Evolutionary conservation across 2,329 filamentous ascomycete genomes (phyloP).

Genomic region (Ilyonectria mors-panacis): DNA sequence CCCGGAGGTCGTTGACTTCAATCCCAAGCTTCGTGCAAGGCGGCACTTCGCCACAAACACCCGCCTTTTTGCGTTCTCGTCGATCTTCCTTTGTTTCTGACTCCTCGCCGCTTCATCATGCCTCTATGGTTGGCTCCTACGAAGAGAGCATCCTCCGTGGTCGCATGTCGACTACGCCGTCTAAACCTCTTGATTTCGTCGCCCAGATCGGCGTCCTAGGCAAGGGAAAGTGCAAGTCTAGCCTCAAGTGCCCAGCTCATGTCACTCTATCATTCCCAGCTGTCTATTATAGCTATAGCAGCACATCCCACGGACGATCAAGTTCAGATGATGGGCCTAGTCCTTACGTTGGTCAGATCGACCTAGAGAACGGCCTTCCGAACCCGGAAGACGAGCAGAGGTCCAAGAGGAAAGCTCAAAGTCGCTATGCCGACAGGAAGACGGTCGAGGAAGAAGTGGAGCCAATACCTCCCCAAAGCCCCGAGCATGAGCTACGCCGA

Average conservation of each 20-base stretch:
- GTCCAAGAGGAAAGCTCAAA: conserved; percentile 64
- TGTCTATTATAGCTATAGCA: conserved; percentile 94
- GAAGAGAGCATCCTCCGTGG: conserved; percentile 96
- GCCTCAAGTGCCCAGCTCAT: conserved; percentile 88
- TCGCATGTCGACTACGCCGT: conserved; percentile 96
- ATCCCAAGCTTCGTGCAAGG: conserved; percentile 60
- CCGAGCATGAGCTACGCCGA: conserved; percentile 44
- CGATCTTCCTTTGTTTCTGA: conserved; percentile 82
- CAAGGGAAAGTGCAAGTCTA: conserved; percentile 88
- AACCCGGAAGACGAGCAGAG: conserved; percentile 65
- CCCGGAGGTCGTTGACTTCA: conserved; percentile 80
- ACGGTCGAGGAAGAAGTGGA: conserved; percentile 47
- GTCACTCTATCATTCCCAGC: conserved; percentile 93
- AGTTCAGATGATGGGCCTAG: conserved; percentile 89
- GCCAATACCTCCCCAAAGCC: conserved; percentile 35
- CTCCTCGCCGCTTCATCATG: conserved; percentile 84
- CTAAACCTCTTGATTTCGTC: conserved; percentile 91
- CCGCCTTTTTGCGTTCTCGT: conserved; percentile 68
- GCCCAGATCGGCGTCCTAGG: conserved; percentile 96
- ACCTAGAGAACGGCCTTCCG: conserved; percentile 85
- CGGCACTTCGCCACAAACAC: conserved; percentile 64
- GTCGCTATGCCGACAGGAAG: conserved; percentile 58
- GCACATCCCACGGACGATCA: conserved; percentile 73
- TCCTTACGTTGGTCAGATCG: conserved; percentile 94
- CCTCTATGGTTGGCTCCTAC: conserved; percentile 97